These are phyloP conservation scores for Pueraria montana DNA, from an alignment of 306 rosid species.

Conservation along the genomic window DNA sequence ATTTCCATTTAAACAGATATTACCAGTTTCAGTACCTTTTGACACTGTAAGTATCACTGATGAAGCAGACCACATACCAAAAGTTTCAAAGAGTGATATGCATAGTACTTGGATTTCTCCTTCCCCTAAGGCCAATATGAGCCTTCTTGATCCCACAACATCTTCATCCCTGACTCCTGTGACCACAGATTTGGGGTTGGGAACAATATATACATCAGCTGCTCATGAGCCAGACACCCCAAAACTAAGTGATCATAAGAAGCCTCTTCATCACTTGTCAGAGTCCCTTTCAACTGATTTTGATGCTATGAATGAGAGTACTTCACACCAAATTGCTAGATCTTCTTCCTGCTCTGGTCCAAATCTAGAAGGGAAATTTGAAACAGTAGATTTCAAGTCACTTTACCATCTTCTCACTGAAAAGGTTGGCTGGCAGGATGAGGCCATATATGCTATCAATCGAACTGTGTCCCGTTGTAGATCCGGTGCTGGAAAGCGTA, in stretches of 20 bases:
- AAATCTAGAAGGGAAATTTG: slow-evolving; percentile 55
- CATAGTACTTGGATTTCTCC: slow-evolving; percentile 49
- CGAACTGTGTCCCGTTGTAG: slow-evolving; percentile 61
- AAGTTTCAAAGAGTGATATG: slow-evolving; percentile 53
- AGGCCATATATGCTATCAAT: slow-evolving; percentile 71
- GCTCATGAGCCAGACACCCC: slow-evolving; percentile 60
- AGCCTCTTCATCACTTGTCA: slow-evolving; percentile 53
- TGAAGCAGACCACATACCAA: slow-evolving; percentile 44
- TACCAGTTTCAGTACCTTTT: slow-evolving; percentile 54
- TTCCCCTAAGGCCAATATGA: slow-evolving; percentile 42
- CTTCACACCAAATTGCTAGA: slow-evolving; percentile 51
- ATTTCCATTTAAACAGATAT: slow-evolving; percentile 54
- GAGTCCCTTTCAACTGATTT: slow-evolving; percentile 67
- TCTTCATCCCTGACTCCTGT: slow-evolving; percentile 66
- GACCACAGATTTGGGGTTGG: slow-evolving; percentile 95
- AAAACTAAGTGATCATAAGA: slow-evolving; percentile 55
- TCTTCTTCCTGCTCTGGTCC: slow-evolving; percentile 62
- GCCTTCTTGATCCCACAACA: slow-evolving; percentile 48
- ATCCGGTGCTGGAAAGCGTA: slow-evolving; percentile 61
- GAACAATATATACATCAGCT: slow-evolving; percentile 70
- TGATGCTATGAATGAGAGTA: slow-evolving; percentile 55
- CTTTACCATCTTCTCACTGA: slow-evolving; percentile 60
- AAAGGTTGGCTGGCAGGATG: slow-evolving; percentile 85
- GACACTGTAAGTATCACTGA: slow-evolving; percentile 35
- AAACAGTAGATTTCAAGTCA: slow-evolving; percentile 73